A percentile compares a stretch with the other conserved stretches of the same genome.
Conservation (phyloP, 1,284 basidiomycete genomes). For the Caloboletus inedulis region DNA sequence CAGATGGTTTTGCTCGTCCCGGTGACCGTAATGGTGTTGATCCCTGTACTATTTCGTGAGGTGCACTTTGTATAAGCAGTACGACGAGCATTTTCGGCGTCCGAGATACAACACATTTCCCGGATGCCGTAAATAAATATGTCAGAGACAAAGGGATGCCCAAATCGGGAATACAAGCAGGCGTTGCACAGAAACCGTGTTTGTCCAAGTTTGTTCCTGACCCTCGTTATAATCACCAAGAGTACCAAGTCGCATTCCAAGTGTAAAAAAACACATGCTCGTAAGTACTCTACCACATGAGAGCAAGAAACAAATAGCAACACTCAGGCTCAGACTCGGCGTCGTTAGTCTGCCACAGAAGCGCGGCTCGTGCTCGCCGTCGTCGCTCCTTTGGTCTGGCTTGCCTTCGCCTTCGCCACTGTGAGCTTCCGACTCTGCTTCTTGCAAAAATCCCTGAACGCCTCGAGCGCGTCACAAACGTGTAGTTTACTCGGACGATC, state of each 20-base stretch:
- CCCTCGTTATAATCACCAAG: slow-evolving; percentile 15
- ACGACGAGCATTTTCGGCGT: not conserved
- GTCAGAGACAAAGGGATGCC: slow-evolving; percentile 14
- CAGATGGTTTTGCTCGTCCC: not conserved
- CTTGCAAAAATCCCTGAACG: slow-evolving; percentile 48
- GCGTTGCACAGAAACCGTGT: slow-evolving; percentile 8
- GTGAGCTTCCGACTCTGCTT: slow-evolving; percentile 41
- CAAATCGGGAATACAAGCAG: slow-evolving; percentile 33
- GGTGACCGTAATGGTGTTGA: not conserved
- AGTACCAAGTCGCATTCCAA: not conserved
- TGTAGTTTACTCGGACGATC: slow-evolving; percentile 54
- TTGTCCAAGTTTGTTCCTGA: slow-evolving; percentile 9
- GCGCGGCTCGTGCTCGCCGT: not conserved
- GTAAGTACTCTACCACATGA: not conserved
- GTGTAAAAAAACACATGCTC: slow-evolving; percentile 3
- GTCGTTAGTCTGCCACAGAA: no score
- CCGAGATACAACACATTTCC: not conserved
- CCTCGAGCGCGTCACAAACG: slow-evolving; percentile 49
- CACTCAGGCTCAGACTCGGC: no score
- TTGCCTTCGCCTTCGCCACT: slow-evolving; percentile 9
- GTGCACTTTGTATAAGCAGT: not conserved
- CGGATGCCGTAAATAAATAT: no score
- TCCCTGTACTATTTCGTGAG: not conserved
- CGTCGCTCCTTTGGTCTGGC: not conserved
- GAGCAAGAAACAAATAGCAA: not conserved